These are phyloP conservation scores for Williopsis jadinii DNA, from an alignment of 1,139 yeast genomes.

Conservation along the genomic window DNA sequence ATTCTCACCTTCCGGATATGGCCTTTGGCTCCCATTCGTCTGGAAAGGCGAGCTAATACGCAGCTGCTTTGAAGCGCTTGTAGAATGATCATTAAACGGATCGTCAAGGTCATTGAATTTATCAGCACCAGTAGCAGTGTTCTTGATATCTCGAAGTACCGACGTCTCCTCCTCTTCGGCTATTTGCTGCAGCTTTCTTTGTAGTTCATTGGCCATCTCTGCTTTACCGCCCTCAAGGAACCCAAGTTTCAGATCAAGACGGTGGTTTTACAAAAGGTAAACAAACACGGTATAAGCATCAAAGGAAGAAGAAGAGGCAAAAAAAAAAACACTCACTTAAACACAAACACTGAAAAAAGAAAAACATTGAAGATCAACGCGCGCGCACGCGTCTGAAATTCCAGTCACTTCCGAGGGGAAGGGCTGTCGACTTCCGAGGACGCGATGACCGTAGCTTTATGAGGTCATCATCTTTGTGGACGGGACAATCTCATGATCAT, in stretches of 20 bases:
- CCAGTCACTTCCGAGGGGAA: too few species aligned
- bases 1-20: too few species aligned
- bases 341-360: too few species aligned
- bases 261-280: not conserved
- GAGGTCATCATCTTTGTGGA: too few species aligned
- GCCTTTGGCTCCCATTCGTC: too few species aligned
- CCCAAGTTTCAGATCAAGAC: not conserved
- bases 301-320: not conserved
- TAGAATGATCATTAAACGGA: slow-evolving; percentile 8
- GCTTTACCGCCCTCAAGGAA: not conserved
- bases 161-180: not conserved
- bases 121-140: slow-evolving; percentile 1
- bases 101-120: slow-evolving; percentile 2
- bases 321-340: not conserved
- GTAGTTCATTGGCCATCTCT: not conserved
- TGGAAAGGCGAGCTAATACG: slow-evolving; percentile 8
- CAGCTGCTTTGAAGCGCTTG: slow-evolving; percentile 4
- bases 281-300: not conserved
- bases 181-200: not conserved
- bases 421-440: not conserved
- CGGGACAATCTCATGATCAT: not conserved
- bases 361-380: too few species aligned
- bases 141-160: slow-evolving; percentile 8
- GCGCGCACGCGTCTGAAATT: too few species aligned
- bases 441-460: not conserved